A percentile compares a stretch with the other conserved stretches of the same genome.
phyloP scores from a whole-genome alignment of 495 filamentous ascomycete genomes.

The Aspergillus ellipticus region DNA sequence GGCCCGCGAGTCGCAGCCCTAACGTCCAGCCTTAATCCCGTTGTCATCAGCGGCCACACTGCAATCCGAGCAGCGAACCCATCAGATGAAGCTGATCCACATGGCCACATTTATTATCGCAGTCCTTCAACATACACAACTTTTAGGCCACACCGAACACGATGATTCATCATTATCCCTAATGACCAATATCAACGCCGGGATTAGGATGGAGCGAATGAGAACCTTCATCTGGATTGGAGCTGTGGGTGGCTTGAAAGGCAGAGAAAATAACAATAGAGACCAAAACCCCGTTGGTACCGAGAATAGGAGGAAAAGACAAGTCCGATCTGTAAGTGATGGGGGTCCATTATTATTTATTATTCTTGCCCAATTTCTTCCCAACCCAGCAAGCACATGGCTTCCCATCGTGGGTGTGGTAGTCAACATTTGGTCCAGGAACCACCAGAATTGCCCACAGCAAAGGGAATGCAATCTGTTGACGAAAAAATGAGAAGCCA shows the following conservation, averaged over 20 bases:
- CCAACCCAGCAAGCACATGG: no score
- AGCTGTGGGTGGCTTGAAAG: not conserved
- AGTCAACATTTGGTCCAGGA: not conserved
- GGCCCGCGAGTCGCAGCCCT: not conserved
- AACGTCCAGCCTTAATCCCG: not conserved
- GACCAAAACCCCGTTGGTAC: not conserved
- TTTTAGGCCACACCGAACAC: not conserved
- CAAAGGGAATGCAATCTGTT: not conserved
- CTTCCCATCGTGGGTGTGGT: no score
- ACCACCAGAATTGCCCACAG: not conserved
- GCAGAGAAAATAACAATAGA: not conserved
- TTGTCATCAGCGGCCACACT: not conserved
- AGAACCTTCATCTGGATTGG: constrained; percentile 20
- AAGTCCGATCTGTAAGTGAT: no score
- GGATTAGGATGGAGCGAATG: constrained; percentile 25
- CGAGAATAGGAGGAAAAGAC: no score
- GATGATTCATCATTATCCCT: not conserved
- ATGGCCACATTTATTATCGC: constrained; percentile 18
- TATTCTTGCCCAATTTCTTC: no score
- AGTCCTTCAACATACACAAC: constrained; percentile 8
- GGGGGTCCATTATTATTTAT: no score
- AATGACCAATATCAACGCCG: constrained; percentile 23
- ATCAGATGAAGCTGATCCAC: constrained; percentile 16
- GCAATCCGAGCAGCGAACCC: constrained; percentile 8
- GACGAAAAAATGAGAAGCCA: not conserved